Evolutionary conservation across 2,329 filamentous ascomycete species (phyloP).

Genomic region (Acrocalymma vagum): DNA sequence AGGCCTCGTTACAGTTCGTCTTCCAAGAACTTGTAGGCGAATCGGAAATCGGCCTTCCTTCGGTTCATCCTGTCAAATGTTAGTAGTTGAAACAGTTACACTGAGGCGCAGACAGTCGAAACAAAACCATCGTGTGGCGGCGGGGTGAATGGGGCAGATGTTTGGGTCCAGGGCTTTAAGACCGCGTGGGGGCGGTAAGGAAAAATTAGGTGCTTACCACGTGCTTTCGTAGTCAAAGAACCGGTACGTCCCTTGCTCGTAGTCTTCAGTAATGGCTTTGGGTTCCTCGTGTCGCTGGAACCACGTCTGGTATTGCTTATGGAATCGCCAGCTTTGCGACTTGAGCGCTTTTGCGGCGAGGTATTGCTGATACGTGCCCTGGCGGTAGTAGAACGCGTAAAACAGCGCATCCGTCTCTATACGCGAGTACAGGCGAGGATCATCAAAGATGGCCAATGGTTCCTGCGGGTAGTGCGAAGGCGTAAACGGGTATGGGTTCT

Average conservation of each 20-base stretch:
- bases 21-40: slow-evolving; percentile 96
- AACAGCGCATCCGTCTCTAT: slow-evolving; percentile 97
- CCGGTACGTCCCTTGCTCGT: slow-evolving; percentile 96
- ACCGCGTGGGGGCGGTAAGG: slow-evolving; percentile 6
- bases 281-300: slow-evolving; percentile 98
- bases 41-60: slow-evolving; percentile 96
- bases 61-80: slow-evolving; percentile 87
- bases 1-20: slow-evolving; percentile 85
- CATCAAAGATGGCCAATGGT: slow-evolving; percentile 89
- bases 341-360: slow-evolving; percentile 96
- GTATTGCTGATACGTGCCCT: slow-evolving; percentile 95
- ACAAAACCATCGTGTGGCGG: slow-evolving; percentile 8
- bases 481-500: slow-evolving; percentile 77
- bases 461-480: slow-evolving; percentile 90
- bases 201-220: slow-evolving; percentile 67
- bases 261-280: slow-evolving; percentile 98
- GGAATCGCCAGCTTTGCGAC: slow-evolving; percentile 97
- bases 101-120: slow-evolving; percentile 22
- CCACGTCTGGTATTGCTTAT: slow-evolving; percentile 99
- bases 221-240: slow-evolving; percentile 99
- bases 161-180: slow-evolving; percentile 7
- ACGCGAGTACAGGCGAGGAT: slow-evolving; percentile 83
- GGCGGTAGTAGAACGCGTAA: slow-evolving; percentile 99
- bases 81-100: slow-evolving; percentile 22
- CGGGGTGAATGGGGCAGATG: slow-evolving; percentile 9